Conservation (phyloP, 805 yeast genomes). For the Saccharomyces cerevisiae region DNA sequence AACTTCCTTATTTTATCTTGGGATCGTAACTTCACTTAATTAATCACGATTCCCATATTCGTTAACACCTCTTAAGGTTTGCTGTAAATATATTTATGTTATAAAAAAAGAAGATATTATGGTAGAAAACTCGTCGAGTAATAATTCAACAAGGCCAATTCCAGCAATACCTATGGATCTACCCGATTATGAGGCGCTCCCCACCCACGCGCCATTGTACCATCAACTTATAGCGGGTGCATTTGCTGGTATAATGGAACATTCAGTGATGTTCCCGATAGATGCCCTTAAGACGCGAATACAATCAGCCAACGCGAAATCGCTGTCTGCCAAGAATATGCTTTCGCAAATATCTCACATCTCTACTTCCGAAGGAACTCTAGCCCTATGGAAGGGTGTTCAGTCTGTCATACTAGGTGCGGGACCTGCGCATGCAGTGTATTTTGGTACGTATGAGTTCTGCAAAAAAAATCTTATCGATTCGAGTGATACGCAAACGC, state of each 20-base stretch:
- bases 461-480: conserved; percentile 38
- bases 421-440: conserved; percentile 98
- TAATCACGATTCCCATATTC: not conserved
- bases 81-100: not conserved
- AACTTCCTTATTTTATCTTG: not conserved
- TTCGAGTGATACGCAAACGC: conserved; percentile 29
- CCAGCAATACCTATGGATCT: not conserved
- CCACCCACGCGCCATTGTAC: conserved; percentile 71
- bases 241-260: conserved; percentile 98
- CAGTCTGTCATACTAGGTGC: conserved; percentile 90
- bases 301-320: conserved; percentile 45
- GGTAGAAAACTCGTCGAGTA: not conserved
- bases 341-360: conserved; percentile 68
- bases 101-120: not conserved
- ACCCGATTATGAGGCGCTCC: conserved; percentile 81
- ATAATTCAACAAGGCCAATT: not conserved
- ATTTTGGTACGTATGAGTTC: conserved; percentile 85
- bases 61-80: not conserved
- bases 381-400: conserved; percentile 89
- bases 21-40: not conserved
- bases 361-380: conserved; percentile 78
- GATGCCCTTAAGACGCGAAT: conserved; percentile 93
- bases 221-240: conserved; percentile 97
- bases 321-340: conserved; percentile 28
- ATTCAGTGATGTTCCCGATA: conserved; percentile 93